These are phyloP conservation scores for Micractinium conductrix DNA, from an alignment of 139 green algal genomes.

Conservation along the genomic window DNA sequence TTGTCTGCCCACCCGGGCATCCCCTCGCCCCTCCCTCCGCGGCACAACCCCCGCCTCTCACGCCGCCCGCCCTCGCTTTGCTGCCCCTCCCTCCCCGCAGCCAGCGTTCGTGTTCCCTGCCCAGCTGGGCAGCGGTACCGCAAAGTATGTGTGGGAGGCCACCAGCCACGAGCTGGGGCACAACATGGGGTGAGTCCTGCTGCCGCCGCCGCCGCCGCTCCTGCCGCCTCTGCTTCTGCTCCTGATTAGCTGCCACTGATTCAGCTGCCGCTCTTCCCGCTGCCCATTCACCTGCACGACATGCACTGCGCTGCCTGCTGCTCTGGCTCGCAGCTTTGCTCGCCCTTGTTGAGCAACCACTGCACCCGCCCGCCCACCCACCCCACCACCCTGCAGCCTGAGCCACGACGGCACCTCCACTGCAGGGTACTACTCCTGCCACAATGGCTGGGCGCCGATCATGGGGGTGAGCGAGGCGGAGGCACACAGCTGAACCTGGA, in stretches of 20 bases:
- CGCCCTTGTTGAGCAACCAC: background rate
- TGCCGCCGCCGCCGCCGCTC: background rate
- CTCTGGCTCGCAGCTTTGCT: background rate
- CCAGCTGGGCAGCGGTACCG: background rate
- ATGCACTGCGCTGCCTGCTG: background rate
- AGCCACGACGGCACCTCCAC: background rate
- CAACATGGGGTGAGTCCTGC: background rate
- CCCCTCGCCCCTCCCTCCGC: too few species aligned
- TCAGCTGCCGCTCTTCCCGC: too few species aligned
- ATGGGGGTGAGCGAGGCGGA: background rate
- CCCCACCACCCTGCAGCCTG: too few species aligned
- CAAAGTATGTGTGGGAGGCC: slow-evolving; percentile 1
- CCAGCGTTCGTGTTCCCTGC: background rate
- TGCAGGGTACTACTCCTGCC: background rate
- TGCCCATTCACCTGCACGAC: too few species aligned
- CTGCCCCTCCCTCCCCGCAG: background rate
- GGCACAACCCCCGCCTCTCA: too few species aligned
- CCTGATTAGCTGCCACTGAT: too few species aligned
- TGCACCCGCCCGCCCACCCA: too few species aligned
- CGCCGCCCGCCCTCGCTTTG: background rate
- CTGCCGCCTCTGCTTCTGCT: too few species aligned
- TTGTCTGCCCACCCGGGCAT: too few species aligned
- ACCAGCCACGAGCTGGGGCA: background rate
- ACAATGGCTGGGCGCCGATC: background rate
- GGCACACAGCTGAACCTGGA: too few species aligned